phyloP scores from a whole-genome alignment of 169 alveolate genomes.

The Cryptosporidium viatorum region DNA sequence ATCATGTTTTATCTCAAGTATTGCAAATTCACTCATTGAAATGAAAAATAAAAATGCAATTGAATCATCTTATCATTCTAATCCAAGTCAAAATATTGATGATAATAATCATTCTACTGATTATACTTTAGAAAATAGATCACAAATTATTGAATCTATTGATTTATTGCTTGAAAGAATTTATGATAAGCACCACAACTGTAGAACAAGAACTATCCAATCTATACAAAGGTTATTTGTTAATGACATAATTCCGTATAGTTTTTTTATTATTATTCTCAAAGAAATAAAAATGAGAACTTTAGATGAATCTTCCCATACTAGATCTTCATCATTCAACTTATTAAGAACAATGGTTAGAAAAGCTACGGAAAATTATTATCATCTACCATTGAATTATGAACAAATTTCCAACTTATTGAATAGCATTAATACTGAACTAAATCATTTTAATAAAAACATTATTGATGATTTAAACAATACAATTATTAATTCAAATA shows the following conservation, averaged over 20 bases:
- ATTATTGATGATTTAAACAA: constrained; percentile 12
- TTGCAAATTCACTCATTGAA: constrained; percentile 46
- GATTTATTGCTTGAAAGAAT: constrained; percentile 58
- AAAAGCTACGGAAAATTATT: constrained; percentile 60
- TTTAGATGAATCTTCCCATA: constrained; percentile 65
- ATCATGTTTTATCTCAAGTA: constrained; percentile 8
- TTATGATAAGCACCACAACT: constrained; percentile 48
- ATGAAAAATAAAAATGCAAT: not conserved
- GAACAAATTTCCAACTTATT: constrained; percentile 16
- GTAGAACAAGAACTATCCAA: constrained; percentile 48
- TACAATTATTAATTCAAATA: constrained; percentile 26
- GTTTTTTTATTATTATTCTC: constrained; percentile 3
- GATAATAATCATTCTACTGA: not conserved
- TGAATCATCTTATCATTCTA: not conserved
- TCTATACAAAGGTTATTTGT: constrained; percentile 21
- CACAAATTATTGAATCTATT: constrained; percentile 34
- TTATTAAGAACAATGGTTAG: constrained; percentile 49
- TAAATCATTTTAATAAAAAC: constrained; percentile 1
- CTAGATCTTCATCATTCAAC: constrained; percentile 48
- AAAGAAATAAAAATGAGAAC: constrained; percentile 37
- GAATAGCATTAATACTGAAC: not conserved
- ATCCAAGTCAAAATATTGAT: not conserved
- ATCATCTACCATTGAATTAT: constrained; percentile 50
- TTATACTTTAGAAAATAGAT: not conserved
- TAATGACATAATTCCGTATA: constrained; percentile 48